A percentile compares a stretch with the other conserved stretches of the same genome.
phyloP scores from a whole-genome alignment of 306 rosid genomes.

The Cucumis cinereus region DNA sequence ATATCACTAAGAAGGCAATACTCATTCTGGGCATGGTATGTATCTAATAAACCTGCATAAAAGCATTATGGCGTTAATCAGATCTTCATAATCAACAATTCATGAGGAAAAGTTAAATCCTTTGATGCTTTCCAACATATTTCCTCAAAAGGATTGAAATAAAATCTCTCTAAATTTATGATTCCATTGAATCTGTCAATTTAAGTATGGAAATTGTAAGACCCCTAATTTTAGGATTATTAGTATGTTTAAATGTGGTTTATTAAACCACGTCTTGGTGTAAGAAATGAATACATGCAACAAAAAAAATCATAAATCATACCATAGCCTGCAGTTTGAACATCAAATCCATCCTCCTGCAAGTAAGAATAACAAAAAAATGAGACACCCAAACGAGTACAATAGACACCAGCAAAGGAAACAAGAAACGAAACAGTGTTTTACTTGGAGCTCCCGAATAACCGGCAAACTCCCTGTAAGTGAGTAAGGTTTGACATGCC shows the following conservation, averaged over 20 bases:
- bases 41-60: conserved; percentile 65
- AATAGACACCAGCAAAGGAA: background rate
- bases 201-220: too few species aligned
- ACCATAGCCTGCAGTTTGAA: conserved; percentile 87
- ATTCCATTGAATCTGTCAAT: too few species aligned
- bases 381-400: background rate
- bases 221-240: too few species aligned
- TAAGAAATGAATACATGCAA: background rate
- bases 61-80: conserved; percentile 10
- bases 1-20: conserved; percentile 76
- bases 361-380: conserved; percentile 3
- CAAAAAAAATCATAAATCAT: conserved; percentile 10
- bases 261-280: background rate
- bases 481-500: conserved; percentile 80
- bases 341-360: conserved; percentile 89
- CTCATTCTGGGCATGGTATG: conserved; percentile 91
- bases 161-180: background rate
- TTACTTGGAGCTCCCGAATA: conserved; percentile 86
- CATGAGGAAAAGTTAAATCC: background rate
- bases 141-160: background rate
- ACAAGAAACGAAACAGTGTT: background rate
- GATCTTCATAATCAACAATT: background rate
- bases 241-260: too few species aligned
- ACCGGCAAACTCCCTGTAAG: conserved; percentile 87
- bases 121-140: background rate